phyloP scores from a whole-genome alignment of 2,329 filamentous ascomycete species.

The Colletotrichum cuscutae region DNA sequence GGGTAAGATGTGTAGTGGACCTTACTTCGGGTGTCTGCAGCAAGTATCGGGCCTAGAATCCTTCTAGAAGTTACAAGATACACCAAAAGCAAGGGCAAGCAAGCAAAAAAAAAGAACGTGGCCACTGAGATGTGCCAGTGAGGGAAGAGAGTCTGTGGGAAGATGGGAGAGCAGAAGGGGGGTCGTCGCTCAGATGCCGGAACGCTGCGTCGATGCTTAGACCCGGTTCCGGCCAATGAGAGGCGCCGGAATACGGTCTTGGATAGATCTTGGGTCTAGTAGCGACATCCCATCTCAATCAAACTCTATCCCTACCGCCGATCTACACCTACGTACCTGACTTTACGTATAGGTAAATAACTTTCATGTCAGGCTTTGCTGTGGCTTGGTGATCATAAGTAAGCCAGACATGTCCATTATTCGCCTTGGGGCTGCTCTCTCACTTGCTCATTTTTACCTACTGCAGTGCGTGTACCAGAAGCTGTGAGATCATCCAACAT shows the following conservation, averaged over 20 bases:
- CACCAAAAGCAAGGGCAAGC: no score
- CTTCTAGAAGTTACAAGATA: neutral
- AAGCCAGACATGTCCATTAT: neutral
- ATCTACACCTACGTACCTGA: neutral
- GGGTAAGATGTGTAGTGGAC: neutral
- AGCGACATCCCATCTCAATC: neutral
- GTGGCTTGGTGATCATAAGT: neutral
- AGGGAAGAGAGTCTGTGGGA: neutral
- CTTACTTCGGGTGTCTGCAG: neutral
- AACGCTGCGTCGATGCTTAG: neutral
- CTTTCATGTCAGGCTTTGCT: neutral
- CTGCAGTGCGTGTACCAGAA: no score
- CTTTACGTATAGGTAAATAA: neutral
- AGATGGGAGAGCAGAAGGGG: neutral
- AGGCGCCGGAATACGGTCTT: neutral
- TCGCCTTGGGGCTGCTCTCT: neutral
- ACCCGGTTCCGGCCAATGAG: neutral
- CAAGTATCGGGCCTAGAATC: neutral
- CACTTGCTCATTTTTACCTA: neutral
- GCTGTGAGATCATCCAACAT: neutral
- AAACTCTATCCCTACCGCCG: neutral
- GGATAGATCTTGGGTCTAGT: neutral
- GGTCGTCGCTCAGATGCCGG: neutral
- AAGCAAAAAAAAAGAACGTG: no score
- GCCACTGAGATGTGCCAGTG: neutral